Base-by-base conservation (phyloP, 1,284 basidiomycete genomes). In the Ceratobasidium sp. region DNA sequence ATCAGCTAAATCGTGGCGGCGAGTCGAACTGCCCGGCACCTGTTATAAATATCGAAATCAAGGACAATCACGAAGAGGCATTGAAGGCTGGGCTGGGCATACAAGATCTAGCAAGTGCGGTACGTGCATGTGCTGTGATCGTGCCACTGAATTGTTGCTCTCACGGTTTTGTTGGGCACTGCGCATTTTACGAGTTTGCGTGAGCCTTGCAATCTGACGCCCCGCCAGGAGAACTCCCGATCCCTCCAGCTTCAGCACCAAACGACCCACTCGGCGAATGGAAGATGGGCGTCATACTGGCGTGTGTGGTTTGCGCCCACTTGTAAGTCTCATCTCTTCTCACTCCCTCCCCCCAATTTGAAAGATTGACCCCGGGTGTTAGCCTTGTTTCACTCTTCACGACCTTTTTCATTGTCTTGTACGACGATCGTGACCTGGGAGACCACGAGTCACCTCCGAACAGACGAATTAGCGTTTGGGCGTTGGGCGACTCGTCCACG, bases 51-150 rank as follows among this genome's bases (percentile, higher is more conserved):
- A 88, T 99, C 74, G 98, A 99, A 80, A 99, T 99, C 83, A 98
- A 94, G 84, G 98, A 99, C 82, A 99, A 98, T 79, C 97, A 98
- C 78, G 98, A 99, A 84, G 98, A 99, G 81, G 98, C 98, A 0
- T 85, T 93, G 38, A 94, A 98, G 73, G 98, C 98, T 14, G 97
- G 97, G 14, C 94, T 92, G 81, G 96, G 97, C 0, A 97, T 99
- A 78, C 84, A 99, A 41, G 97, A 97, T 78, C 85, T 99, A n/a
- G 95, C 94, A 13, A 85, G 89, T 61, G 91, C 94, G 72, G 96
- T 97, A 79, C 84, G 94, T 83, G 14, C 41, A 35, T 47, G 18
- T 57, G 35, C 38, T 32, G 26, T 44, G 54, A 6, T 28, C 35
- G 73, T 11, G 77, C 63, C 5, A 16, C 32, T 49, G 46, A 50